Evolutionary conservation across 1,284 basidiomycete genomes (phyloP).

Genomic region (Boletus mariae): DNA sequence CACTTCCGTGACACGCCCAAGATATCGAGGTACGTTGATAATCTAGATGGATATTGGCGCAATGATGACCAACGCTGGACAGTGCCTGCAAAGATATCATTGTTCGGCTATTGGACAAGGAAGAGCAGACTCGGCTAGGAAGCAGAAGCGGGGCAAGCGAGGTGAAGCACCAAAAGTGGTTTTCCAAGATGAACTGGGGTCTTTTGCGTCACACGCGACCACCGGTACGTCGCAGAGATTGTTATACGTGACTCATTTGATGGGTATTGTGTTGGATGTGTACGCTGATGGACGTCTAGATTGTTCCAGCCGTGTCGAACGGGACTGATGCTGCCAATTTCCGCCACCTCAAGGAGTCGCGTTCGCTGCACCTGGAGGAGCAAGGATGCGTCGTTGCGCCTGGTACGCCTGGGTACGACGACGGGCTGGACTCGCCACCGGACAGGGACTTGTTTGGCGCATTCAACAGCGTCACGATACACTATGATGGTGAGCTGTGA

Average conservation of each 20-base stretch:
- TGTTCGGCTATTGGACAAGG: conserved; percentile 88
- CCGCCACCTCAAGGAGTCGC: conserved; percentile 85
- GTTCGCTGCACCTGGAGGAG: conserved; percentile 84
- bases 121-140: conserved; percentile 85
- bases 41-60: background rate
- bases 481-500: conserved; percentile 69
- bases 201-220: conserved; percentile 89
- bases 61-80: conserved; percentile 17
- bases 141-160: conserved; percentile 94
- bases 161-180: conserved; percentile 99
- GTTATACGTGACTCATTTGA: conserved; percentile 18
- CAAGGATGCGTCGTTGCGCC: conserved; percentile 39
- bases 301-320: conserved; percentile 79
- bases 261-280: conserved; percentile 8
- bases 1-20: conserved; percentile 85
- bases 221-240: conserved; percentile 60
- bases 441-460: conserved; percentile 68
- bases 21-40: conserved; percentile 69
- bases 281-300: conserved; percentile 46
- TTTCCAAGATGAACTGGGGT: conserved; percentile 94
- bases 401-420: conserved; percentile 38
- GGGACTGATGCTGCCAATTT: conserved; percentile 89
- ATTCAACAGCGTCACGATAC: conserved; percentile 85
- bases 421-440: conserved; percentile 45
- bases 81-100: conserved; percentile 88